Evolutionary conservation across 2,329 filamentous ascomycete genomes (phyloP).

Genomic region (Hypocrella siamensis): DNA sequence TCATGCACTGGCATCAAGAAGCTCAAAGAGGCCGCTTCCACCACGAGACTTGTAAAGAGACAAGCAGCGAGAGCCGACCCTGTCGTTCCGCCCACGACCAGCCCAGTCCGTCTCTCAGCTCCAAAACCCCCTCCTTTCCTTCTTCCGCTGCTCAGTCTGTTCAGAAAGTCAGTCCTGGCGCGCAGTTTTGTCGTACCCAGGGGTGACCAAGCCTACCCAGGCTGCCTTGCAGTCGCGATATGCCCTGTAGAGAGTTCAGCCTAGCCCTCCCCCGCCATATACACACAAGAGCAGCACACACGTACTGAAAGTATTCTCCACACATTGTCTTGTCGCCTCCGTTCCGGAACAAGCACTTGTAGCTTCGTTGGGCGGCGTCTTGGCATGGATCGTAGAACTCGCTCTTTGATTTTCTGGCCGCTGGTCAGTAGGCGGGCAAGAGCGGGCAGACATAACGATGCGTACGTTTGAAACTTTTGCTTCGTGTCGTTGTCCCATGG

Average conservation of each 20-base stretch:
- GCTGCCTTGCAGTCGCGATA: conserved; percentile 91
- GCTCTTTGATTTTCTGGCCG: conserved; percentile 63
- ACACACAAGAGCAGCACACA: conserved; percentile 4
- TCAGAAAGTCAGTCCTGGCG: neutral
- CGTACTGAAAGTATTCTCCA: conserved; percentile 87
- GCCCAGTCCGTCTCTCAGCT: neutral
- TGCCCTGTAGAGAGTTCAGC: conserved; percentile 48
- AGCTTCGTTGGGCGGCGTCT: conserved; percentile 71
- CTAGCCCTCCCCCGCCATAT: conserved; percentile 6
- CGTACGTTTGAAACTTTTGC: conserved; percentile 48
- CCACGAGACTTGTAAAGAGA: neutral
- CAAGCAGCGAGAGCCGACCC: too few relatives aligned
- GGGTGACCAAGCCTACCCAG: conserved; percentile 47
- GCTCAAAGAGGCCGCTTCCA: too few relatives aligned
- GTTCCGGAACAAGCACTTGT: conserved; percentile 80
- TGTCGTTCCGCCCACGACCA: neutral
- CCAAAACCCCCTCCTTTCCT: conserved; percentile 8
- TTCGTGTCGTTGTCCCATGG: conserved; percentile 45
- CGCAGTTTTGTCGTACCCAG: too few relatives aligned
- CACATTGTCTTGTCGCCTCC: conserved; percentile 81
- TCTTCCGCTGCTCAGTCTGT: conserved; percentile 9
- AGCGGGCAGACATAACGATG: conserved; percentile 2
- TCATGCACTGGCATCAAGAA: too few relatives aligned
- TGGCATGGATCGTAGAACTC: conserved; percentile 94
- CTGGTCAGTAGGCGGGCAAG: neutral